Percentiles rank a stretch among this genome's conserved stretches.
These are phyloP conservation scores for Saturnispora hagleri DNA, from an alignment of 805 yeast genomes.

Conservation along the genomic window DNA sequence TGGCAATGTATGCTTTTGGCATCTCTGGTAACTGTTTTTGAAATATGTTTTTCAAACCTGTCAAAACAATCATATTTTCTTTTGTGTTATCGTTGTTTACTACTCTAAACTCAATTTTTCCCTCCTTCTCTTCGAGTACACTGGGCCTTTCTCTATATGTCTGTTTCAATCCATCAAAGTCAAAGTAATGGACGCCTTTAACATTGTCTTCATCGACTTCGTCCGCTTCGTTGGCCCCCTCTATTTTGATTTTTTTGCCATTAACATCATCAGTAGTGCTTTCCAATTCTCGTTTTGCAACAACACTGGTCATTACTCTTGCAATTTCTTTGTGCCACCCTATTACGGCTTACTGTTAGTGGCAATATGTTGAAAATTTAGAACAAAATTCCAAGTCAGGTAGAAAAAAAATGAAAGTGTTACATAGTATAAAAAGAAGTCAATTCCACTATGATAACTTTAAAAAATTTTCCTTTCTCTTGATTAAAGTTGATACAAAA, in stretches of 20 bases:
- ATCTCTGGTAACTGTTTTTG: constrained; percentile 96
- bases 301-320: constrained; percentile 6
- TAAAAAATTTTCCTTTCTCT: background rate
- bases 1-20: constrained; percentile 95
- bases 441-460: background rate
- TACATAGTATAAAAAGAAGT: background rate
- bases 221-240: constrained; percentile 21
- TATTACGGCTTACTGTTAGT: background rate
- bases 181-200: constrained; percentile 38
- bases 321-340: background rate
- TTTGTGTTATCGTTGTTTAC: constrained; percentile 88
- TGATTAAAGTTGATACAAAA: background rate
- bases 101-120: constrained; percentile 88
- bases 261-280: constrained; percentile 13
- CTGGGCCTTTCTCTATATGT: constrained; percentile 89
- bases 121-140: constrained; percentile 87
- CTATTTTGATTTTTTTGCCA: constrained; percentile 16
- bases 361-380: background rate
- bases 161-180: constrained; percentile 70
- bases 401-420: background rate
- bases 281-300: constrained; percentile 14
- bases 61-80: constrained; percentile 83
- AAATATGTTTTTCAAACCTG: constrained; percentile 92
- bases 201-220: constrained; percentile 32
- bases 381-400: background rate